Evolutionary conservation across 2,329 filamentous ascomycete species (phyloP).

Genomic region (Paraphaeosphaeria minitans): DNA sequence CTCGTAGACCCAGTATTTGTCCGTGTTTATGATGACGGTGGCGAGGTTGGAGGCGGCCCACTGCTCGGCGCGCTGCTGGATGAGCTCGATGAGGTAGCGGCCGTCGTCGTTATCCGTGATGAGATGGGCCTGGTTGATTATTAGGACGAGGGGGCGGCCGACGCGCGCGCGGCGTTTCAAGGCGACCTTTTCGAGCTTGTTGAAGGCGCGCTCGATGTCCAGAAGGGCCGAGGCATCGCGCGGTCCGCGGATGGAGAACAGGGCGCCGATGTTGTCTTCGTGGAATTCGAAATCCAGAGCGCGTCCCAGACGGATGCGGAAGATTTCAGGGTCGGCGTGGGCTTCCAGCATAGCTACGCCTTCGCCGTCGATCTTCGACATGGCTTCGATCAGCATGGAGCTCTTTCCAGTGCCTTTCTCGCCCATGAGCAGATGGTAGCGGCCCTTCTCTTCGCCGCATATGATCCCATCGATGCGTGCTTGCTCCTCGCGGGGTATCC

Average conservation of each 20-base stretch:
- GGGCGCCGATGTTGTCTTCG: slow-evolving; percentile 95
- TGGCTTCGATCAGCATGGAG: slow-evolving; percentile 93
- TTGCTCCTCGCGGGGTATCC: slow-evolving; percentile 87
- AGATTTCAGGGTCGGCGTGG: slow-evolving; percentile 92
- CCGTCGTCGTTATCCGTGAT: slow-evolving; percentile 91
- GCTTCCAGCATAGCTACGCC: slow-evolving; percentile 95
- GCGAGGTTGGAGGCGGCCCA: slow-evolving; percentile 93
- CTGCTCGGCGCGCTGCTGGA: slow-evolving; percentile 93
- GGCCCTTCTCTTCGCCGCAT: slow-evolving; percentile 71
- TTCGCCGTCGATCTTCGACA: slow-evolving; percentile 89
- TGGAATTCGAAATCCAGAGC: slow-evolving; percentile 96
- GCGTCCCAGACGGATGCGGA: slow-evolving; percentile 89
- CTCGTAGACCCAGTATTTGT: slow-evolving; percentile 99
- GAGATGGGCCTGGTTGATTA: slow-evolving; percentile 92
- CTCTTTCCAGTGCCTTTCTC: slow-evolving; percentile 98
- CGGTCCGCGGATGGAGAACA: slow-evolving; percentile 93
- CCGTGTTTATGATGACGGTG: slow-evolving; percentile 91
- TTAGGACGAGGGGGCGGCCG: slow-evolving; percentile 79
- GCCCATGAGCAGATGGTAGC: slow-evolving; percentile 90
- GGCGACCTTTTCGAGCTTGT: slow-evolving; percentile 97
- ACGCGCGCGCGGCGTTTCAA: slow-evolving; percentile 67
- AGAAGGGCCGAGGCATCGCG: slow-evolving; percentile 89
- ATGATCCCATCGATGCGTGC: slow-evolving; percentile 81
- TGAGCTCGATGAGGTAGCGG: slow-evolving; percentile 88
- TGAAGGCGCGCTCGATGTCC: slow-evolving; percentile 95